phyloP scores from a whole-genome alignment of 2,329 filamentous ascomycete species.

The Stemphylium beticola region DNA sequence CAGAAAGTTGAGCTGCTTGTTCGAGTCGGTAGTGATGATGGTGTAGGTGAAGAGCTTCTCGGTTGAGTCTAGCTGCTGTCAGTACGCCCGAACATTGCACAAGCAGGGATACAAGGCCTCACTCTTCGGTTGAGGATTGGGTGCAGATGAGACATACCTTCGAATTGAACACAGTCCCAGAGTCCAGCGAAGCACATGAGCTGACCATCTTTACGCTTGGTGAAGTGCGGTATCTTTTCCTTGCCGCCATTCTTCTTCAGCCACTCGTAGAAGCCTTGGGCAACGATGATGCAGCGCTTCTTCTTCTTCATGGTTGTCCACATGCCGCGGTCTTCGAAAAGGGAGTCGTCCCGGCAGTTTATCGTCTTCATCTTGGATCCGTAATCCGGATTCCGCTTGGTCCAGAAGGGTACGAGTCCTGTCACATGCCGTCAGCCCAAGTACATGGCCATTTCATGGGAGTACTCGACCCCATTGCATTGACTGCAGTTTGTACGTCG shows the following conservation, averaged over 20 bases:
- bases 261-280: slow-evolving; percentile 97
- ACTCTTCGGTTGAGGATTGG: too few relatives aligned
- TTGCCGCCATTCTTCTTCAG: slow-evolving; percentile 77
- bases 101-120: too few relatives aligned
- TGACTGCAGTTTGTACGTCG: slow-evolving; percentile 80
- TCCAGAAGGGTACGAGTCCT: slow-evolving; percentile 89
- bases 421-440: slow-evolving; percentile 18
- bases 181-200: slow-evolving; percentile 90
- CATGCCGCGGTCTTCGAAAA: slow-evolving; percentile 78
- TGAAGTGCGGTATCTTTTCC: slow-evolving; percentile 84
- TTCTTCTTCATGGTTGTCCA: slow-evolving; percentile 90
- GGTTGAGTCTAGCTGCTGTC: slow-evolving; percentile 58
- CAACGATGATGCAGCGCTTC: slow-evolving; percentile 86
- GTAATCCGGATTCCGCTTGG: slow-evolving; percentile 81
- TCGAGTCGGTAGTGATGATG: slow-evolving; percentile 89
- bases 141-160: slow-evolving; percentile 59
- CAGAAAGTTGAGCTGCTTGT: slow-evolving; percentile 80
- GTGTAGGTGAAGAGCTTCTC: slow-evolving; percentile 87
- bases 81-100: slow-evolving; percentile 14
- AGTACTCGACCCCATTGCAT: slow-evolving; percentile 81
- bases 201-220: slow-evolving; percentile 79
- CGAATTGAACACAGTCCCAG: slow-evolving; percentile 86
- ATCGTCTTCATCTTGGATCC: slow-evolving; percentile 83
- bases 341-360: slow-evolving; percentile 90
- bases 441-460: not conserved